Percentiles rank a stretch among this genome's conserved stretches.
Evolutionary conservation across 2,329 filamentous ascomycete species (phyloP).

Genomic region (Calonectria hongkongensis): DNA sequence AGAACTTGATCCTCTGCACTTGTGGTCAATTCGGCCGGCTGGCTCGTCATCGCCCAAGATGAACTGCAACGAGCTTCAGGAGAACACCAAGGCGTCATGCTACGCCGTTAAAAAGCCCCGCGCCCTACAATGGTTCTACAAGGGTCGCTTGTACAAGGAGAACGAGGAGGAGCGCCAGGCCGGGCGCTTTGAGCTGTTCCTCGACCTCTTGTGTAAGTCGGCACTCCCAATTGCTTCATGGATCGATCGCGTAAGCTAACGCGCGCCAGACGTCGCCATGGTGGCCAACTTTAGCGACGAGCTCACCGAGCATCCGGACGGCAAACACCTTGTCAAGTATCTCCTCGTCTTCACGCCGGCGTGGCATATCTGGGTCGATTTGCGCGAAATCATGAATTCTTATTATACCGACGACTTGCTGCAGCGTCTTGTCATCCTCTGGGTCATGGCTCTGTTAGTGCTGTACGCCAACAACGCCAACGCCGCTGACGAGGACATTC

Average conservation of each 20-base stretch:
- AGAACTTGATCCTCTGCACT: constrained; percentile 2
- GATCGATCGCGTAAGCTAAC: neutral
- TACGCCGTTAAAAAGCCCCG: constrained; percentile 61
- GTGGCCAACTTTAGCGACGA: constrained; percentile 71
- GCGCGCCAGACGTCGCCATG: constrained; percentile 65
- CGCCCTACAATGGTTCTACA: constrained; percentile 68
- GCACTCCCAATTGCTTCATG: neutral
- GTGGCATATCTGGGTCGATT: constrained; percentile 70
- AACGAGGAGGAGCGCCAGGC: constrained; percentile 67
- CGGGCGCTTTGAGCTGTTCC: constrained; percentile 69
- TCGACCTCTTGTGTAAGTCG: constrained; percentile 67
- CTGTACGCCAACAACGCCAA: constrained; percentile 69
- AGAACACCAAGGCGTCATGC: constrained; percentile 54
- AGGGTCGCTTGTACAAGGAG: constrained; percentile 63
- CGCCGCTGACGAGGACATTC: constrained; percentile 64
- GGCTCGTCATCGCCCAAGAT: constrained; percentile 47
- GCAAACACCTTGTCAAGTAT: constrained; percentile 67
- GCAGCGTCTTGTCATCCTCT: constrained; percentile 68
- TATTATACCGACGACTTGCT: constrained; percentile 71
- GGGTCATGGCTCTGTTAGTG: constrained; percentile 70
- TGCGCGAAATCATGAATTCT: constrained; percentile 71
- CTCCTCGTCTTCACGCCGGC: constrained; percentile 68
- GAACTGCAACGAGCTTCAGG: constrained; percentile 63
- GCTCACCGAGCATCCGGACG: constrained; percentile 66
- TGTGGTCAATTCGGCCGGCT: neutral